phyloP scores from a whole-genome alignment of 2,329 filamentous ascomycete genomes.

The Beauveria australis region DNA sequence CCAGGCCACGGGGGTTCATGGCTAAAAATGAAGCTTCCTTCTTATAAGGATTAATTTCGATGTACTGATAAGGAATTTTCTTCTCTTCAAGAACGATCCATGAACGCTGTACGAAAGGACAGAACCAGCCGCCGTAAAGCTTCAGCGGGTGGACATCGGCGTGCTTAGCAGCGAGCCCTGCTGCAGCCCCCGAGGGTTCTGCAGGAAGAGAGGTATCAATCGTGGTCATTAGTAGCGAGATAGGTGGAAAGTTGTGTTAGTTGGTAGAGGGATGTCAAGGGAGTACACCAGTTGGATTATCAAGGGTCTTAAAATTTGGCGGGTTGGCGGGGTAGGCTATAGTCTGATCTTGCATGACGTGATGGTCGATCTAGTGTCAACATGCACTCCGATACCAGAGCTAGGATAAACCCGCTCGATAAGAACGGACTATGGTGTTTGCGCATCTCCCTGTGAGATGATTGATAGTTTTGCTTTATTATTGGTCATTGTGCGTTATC shows the following conservation, averaged over 20 bases:
- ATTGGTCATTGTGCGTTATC: too few relatives aligned
- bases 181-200: constrained; percentile 41
- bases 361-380: background rate
- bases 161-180: constrained; percentile 37
- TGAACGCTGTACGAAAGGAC: constrained; percentile 58
- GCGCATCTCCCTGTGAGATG: too few relatives aligned
- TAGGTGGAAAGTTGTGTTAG: background rate
- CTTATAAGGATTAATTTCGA: constrained; percentile 71
- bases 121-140: constrained; percentile 71
- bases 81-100: constrained; percentile 72
- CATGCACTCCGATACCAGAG: background rate
- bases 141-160: constrained; percentile 45
- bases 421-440: too few relatives aligned
- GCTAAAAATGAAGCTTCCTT: constrained; percentile 60
- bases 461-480: too few relatives aligned
- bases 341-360: background rate
- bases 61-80: constrained; percentile 63
- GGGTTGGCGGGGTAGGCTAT: background rate
- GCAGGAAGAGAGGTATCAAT: constrained; percentile 42
- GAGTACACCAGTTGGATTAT: background rate
- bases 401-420: background rate
- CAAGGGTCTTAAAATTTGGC: background rate
- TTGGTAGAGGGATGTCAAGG: background rate
- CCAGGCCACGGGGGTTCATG: constrained; percentile 67
- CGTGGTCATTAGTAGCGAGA: constrained; percentile 29